Evolutionary conservation across 257 asterid species (phyloP).

Genomic region (Przewalskia tangutica): DNA sequence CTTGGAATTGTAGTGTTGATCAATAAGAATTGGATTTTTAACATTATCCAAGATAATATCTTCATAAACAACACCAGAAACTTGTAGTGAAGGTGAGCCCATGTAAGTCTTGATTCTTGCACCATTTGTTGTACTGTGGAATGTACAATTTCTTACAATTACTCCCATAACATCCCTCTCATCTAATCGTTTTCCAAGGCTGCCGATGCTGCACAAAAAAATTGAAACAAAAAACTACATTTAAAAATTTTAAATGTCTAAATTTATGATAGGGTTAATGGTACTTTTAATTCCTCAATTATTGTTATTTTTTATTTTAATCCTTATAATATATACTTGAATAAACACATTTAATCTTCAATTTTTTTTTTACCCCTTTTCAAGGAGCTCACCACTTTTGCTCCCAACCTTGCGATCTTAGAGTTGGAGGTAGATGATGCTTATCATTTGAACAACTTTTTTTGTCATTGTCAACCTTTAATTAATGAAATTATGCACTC

Average conservation of each 20-base stretch:
- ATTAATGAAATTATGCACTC: too few species aligned
- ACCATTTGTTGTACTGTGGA: conserved; percentile 55
- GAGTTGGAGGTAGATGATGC: too few species aligned
- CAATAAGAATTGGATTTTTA: conserved; percentile 59
- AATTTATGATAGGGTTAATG: background rate
- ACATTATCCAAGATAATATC: conserved; percentile 40
- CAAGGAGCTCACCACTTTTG: too few species aligned
- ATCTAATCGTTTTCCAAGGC: conserved; percentile 47
- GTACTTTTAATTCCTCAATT: background rate
- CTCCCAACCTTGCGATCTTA: too few species aligned
- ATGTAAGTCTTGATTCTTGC: conserved; percentile 67
- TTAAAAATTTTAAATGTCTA: background rate
- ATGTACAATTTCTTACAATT: conserved; percentile 37
- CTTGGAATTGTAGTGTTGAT: conserved; percentile 57
- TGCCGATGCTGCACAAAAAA: conserved; percentile 45
- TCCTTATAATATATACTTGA: background rate
- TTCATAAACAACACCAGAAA: conserved; percentile 26
- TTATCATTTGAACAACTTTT: too few species aligned
- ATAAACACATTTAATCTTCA: background rate
- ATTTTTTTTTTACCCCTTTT: too few species aligned
- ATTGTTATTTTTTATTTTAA: background rate
- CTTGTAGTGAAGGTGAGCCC: conserved; percentile 27
- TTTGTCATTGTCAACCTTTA: too few species aligned
- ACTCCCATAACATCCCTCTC: conserved; percentile 35
- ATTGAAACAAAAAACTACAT: background rate